Evolutionary conservation across 805 yeast species (phyloP).

Genomic region (Kuraishia cidri): DNA sequence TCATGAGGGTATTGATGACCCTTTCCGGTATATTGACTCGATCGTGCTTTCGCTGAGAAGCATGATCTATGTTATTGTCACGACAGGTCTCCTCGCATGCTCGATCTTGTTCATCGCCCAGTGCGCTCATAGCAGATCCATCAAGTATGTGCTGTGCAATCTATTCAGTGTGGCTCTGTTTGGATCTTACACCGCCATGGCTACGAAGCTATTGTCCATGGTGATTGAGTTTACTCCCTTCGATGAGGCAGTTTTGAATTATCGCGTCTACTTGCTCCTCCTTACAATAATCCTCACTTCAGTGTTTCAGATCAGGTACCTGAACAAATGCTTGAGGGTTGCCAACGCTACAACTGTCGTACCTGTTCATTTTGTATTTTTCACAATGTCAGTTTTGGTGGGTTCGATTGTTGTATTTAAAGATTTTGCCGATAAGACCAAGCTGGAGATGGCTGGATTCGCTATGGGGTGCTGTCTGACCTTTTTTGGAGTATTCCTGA

Average conservation of each 20-base stretch:
- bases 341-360: conserved; percentile 37
- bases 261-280: conserved; percentile 21
- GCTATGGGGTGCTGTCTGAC: conserved; percentile 25
- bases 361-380: conserved; percentile 39
- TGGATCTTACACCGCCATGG: conserved; percentile 38
- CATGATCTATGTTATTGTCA: conserved; percentile 15
- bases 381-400: conserved; percentile 30
- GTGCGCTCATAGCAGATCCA: conserved; percentile 4
- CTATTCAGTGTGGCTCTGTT: conserved; percentile 29
- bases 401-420: conserved; percentile 32
- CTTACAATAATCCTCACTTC: conserved; percentile 26
- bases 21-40: conserved; percentile 15
- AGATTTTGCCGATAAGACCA: conserved; percentile 23
- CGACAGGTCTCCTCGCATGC: conserved; percentile 8
- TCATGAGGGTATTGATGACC: conserved; percentile 11
- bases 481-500: conserved; percentile 31
- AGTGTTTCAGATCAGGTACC: conserved; percentile 25
- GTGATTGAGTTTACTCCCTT: conserved; percentile 17
- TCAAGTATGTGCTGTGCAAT: conserved; percentile 18
- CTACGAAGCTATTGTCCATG: conserved; percentile 30
- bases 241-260: conserved; percentile 11
- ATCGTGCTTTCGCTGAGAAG: conserved; percentile 16
- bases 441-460: conserved; percentile 14
- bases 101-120: conserved; percentile 7
- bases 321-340: conserved; percentile 26